These are phyloP conservation scores for Cutaneotrichosporon spelunceum DNA, from an alignment of 1,284 basidiomycete species.

Conservation along the genomic window DNA sequence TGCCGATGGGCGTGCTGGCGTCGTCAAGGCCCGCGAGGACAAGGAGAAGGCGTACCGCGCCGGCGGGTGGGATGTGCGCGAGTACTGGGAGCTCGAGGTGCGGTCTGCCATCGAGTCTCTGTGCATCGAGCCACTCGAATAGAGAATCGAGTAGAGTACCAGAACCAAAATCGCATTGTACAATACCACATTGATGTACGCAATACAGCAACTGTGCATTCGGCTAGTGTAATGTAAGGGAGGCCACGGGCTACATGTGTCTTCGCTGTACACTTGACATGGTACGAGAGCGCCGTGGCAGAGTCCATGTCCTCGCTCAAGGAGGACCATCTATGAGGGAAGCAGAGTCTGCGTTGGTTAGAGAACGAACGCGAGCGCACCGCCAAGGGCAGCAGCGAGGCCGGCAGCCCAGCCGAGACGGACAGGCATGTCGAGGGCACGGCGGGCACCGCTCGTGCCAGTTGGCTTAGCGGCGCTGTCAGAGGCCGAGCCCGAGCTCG, in stretches of 20 bases:
- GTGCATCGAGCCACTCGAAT: conserved; percentile 41
- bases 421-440: background rate
- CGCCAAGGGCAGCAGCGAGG: conserved; percentile 3
- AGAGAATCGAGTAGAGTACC: background rate
- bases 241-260: conserved; percentile 3
- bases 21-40: conserved; percentile 64
- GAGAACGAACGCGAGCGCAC: conserved; percentile 9
- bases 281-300: background rate
- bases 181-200: conserved; percentile 11
- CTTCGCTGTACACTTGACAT: background rate
- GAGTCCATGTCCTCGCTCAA: background rate
- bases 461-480: background rate
- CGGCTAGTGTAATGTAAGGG: background rate
- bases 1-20: conserved; percentile 55
- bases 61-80: conserved; percentile 74
- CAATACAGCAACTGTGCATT: background rate
- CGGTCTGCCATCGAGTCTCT: conserved; percentile 71
- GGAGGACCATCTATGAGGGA: background rate
- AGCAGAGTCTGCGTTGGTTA: background rate
- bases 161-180: background rate
- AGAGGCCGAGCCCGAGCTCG: background rate
- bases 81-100: conserved; percentile 83
- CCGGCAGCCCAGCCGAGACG: conserved; percentile 8
- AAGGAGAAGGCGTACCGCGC: conserved; percentile 74
- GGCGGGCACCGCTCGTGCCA: background rate